phyloP scores from a whole-genome alignment of 2,329 filamentous ascomycete genomes.

The Pezicula carpinea region DNA sequence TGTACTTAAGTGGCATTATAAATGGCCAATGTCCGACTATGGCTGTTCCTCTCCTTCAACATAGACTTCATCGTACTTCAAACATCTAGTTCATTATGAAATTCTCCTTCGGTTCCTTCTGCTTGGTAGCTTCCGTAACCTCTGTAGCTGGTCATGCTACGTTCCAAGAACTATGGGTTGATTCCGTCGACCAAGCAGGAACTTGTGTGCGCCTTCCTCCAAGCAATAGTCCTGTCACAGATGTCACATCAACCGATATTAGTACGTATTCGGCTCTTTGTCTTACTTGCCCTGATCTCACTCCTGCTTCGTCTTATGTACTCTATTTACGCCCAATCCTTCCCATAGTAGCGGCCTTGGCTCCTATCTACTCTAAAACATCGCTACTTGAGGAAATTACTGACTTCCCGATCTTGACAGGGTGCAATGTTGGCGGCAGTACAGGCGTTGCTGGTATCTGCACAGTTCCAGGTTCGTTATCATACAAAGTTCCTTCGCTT shows the following conservation, averaged over 20 bases:
- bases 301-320: too few species aligned
- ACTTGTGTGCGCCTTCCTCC: slow-evolving; percentile 43
- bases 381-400: too few species aligned
- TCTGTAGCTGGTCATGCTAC: slow-evolving; percentile 41
- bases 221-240: slow-evolving; percentile 47
- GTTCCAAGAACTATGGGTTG: slow-evolving; percentile 46
- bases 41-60: background rate
- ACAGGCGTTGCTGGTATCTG: slow-evolving; percentile 30
- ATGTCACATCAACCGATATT: slow-evolving; percentile 43
- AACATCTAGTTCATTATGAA: slow-evolving; percentile 12
- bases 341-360: too few species aligned
- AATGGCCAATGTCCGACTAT: background rate
- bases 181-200: slow-evolving; percentile 39
- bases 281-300: too few species aligned
- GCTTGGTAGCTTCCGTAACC: slow-evolving; percentile 24
- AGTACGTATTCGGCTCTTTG: too few species aligned
- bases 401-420: too few species aligned
- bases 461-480: slow-evolving; percentile 10
- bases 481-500: background rate
- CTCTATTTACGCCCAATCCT: too few species aligned
- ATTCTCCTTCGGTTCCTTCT: slow-evolving; percentile 7
- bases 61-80: background rate
- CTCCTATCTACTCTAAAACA: too few species aligned
- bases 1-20: too few species aligned
- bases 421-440: slow-evolving; percentile 40